phyloP scores from a whole-genome alignment of 148 eudicot species.

The Amaranthus hypochondriacus region DNA sequence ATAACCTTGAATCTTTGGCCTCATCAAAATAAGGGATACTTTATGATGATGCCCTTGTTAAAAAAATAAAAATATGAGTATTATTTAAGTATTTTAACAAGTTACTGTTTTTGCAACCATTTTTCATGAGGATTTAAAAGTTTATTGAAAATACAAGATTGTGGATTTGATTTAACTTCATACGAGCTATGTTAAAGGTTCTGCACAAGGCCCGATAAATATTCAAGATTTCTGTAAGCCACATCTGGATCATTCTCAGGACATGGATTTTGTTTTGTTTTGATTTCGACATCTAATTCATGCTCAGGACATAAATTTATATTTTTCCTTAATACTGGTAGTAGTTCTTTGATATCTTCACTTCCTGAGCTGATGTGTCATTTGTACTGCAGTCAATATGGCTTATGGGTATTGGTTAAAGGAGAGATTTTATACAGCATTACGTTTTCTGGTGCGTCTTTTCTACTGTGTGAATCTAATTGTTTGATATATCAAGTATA shows the following conservation, averaged over 20 bases:
- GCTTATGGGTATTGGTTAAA: slow-evolving; percentile 92
- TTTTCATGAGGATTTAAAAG: too few species aligned
- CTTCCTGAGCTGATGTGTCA: slow-evolving; percentile 19
- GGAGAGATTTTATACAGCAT: slow-evolving; percentile 57
- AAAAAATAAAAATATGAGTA: too few species aligned
- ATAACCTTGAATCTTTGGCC: too few species aligned
- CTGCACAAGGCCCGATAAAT: too few species aligned
- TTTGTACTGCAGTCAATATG: slow-evolving; percentile 66
- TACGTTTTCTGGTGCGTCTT: slow-evolving; percentile 71
- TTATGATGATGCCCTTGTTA: too few species aligned
- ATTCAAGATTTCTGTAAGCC: too few species aligned
- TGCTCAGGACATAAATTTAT: neutral
- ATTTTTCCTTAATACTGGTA: slow-evolving; percentile 1
- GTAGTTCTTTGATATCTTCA: slow-evolving; percentile 4
- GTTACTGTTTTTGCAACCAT: too few species aligned
- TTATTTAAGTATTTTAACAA: too few species aligned
- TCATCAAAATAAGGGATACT: too few species aligned
- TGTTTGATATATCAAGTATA: neutral
- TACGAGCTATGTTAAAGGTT: too few species aligned
- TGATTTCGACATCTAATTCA: neutral
- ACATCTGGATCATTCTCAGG: neutral
- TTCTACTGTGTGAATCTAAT: slow-evolving; percentile 10
- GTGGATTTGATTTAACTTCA: too few species aligned
- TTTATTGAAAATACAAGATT: too few species aligned
- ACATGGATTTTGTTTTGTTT: neutral